Evolutionary conservation across 257 asterid genomes (phyloP).

Genomic region (Petrea volubilis): DNA sequence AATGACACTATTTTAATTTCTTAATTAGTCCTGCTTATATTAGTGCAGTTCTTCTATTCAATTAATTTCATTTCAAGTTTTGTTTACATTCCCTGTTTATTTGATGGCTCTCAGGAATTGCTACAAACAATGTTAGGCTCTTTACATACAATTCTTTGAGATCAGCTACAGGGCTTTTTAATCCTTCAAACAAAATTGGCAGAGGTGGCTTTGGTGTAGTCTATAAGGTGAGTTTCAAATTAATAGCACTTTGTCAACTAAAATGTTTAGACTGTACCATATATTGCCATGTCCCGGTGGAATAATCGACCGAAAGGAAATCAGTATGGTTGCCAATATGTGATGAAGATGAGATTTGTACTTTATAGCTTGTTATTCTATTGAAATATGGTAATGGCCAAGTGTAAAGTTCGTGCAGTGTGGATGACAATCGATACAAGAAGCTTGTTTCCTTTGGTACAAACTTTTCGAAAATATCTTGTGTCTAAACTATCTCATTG

Average conservation of each 20-base stretch:
- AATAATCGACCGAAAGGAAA: too few species aligned
- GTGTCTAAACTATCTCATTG: background rate
- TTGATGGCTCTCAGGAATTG: conserved; percentile 40
- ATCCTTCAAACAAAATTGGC: conserved; percentile 73
- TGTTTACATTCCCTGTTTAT: background rate
- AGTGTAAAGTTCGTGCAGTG: too few species aligned
- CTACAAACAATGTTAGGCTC: conserved; percentile 55
- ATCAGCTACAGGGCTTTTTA: conserved; percentile 70
- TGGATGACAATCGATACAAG: too few species aligned
- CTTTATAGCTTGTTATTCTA: background rate
- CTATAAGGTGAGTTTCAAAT: conserved; percentile 45
- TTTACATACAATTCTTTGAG: conserved; percentile 57
- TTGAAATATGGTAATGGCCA: too few species aligned
- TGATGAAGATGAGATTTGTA: too few species aligned
- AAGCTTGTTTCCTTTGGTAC: too few species aligned
- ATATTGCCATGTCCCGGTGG: too few species aligned
- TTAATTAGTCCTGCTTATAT: background rate
- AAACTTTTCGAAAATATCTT: too few species aligned
- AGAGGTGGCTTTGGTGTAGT: conserved; percentile 87
- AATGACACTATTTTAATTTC: too few species aligned
- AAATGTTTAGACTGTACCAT: too few species aligned
- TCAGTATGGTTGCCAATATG: too few species aligned
- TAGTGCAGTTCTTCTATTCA: background rate
- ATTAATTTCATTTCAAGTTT: background rate
- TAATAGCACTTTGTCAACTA: too few species aligned